Evolutionary conservation across 2,329 filamentous ascomycete species (phyloP), one percentile per base, ranked within the genome.

Genomic region (Thielaviopsis euricoi): DNA sequence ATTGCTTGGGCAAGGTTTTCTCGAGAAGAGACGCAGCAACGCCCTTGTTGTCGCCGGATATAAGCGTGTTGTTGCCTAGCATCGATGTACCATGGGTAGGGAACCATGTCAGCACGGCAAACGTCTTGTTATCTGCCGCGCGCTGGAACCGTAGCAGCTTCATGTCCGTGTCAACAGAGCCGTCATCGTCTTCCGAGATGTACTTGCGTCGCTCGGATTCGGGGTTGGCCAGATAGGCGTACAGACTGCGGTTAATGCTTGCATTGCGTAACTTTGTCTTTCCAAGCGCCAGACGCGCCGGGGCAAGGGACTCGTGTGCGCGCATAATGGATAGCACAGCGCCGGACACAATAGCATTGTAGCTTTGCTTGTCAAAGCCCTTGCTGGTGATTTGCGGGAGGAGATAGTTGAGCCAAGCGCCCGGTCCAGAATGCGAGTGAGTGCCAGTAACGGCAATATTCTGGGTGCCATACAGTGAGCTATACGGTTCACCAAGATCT

Each of bases 351-450:
- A 97, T 89, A 26, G 91, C 89, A 62, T 84, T 78, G 66, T 95
- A 95, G 65, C 87, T 94, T 69, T 94, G 87, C 65, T 83, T 82
- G 69, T 89, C 79, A 64, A 95, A 96, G 0, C 91, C 91, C 60
- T 86, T 78, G 65, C 83, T 90, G 0, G 91, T 93, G 62, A 97
- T 86, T 67, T 96, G 90, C 7, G 90, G 91, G 6, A 96, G 76
- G 10, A 97, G 77, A 67, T 96, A 97, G 71, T 97, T 97, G 67
- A 94, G 76, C 89, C 89, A 97, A 6, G 86, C 91, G 1, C 87
- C 91, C 0, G 91, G 90, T 0, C 90, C 91, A 23, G 89, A 85
- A 71, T 97, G 91, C 25, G 87, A 93, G 69, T 97, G 91, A 0
- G 91, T 97, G 57, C 90, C 91, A 0, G 89, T 95, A 22, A 97